Conservation (phyloP, 1,284 basidiomycete species). For the Tausonia pullulans region DNA sequence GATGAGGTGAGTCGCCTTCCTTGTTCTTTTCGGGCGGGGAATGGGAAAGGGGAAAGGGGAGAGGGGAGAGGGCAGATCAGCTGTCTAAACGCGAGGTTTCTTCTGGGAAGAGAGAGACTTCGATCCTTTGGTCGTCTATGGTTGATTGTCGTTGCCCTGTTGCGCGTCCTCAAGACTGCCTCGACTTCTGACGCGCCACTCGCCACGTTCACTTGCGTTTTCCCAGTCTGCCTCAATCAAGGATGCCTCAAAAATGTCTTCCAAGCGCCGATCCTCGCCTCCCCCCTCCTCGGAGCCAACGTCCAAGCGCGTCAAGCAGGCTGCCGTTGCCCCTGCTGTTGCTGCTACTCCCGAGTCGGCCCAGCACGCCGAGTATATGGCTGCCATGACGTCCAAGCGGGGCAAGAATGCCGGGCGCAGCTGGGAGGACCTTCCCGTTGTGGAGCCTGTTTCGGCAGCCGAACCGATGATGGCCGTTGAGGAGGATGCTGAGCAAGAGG, state of each 20-base stretch:
- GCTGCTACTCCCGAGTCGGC: neutral
- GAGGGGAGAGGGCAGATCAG: neutral
- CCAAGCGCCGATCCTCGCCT: slow-evolving; percentile 39
- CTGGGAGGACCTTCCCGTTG: slow-evolving; percentile 11
- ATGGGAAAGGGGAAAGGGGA: slow-evolving; percentile 39
- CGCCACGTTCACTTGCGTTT: too few relatives aligned
- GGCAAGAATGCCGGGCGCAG: slow-evolving; percentile 8
- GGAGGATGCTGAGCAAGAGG: slow-evolving; percentile 20
- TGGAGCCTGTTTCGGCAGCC: neutral
- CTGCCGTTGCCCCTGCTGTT: neutral
- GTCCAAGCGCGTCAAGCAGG: neutral
- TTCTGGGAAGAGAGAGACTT: slow-evolving; percentile 13
- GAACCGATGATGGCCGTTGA: neutral
- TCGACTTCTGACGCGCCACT: too few relatives aligned
- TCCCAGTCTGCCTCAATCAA: too few relatives aligned
- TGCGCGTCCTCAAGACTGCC: too few relatives aligned
- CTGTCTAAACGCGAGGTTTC: neutral
- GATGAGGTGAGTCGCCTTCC: slow-evolving; percentile 44
- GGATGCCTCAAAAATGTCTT: too few relatives aligned
- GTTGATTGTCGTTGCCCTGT: too few relatives aligned
- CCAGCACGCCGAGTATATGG: slow-evolving; percentile 6
- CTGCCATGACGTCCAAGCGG: slow-evolving; percentile 9
- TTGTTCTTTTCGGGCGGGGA: neutral
- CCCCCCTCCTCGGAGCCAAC: neutral
- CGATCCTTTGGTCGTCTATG: neutral